These are phyloP conservation scores for Suillus variegatus DNA, from an alignment of 768 basidiomycete genomes.

Conservation along the genomic window DNA sequence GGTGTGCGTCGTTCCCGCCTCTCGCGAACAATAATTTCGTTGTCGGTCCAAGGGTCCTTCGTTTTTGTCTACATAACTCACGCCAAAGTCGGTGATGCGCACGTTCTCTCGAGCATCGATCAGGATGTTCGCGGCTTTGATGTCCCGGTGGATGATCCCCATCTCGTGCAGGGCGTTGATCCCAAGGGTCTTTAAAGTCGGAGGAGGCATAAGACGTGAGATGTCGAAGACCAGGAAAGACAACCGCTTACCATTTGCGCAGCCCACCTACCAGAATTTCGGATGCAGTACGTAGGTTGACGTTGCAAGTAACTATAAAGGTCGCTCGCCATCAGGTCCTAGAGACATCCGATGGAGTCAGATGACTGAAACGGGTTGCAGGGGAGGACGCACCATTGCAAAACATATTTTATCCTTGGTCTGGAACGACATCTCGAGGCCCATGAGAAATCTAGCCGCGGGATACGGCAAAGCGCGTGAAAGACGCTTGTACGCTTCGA, in stretches of 20 bases:
- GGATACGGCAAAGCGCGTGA: slow-evolving; percentile 21
- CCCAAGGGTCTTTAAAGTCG: slow-evolving; percentile 34
- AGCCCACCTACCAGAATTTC: slow-evolving; percentile 27
- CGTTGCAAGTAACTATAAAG: slow-evolving; percentile 30
- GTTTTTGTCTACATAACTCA: background rate
- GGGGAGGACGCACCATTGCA: slow-evolving; percentile 36
- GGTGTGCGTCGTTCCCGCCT: background rate
- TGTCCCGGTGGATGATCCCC: slow-evolving; percentile 67
- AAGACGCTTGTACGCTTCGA: slow-evolving; percentile 37
- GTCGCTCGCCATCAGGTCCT: slow-evolving; percentile 45
- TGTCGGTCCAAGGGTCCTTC: background rate
- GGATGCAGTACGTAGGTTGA: slow-evolving; percentile 15
- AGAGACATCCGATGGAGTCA: background rate
- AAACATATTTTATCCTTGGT: slow-evolving; percentile 33
- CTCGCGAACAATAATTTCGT: too few species aligned
- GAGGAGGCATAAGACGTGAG: background rate
- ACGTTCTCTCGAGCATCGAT: background rate
- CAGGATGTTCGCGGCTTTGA: slow-evolving; percentile 38
- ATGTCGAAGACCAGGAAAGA: slow-evolving; percentile 3
- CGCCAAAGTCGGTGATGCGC: background rate
- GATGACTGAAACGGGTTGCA: background rate
- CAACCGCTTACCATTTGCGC: slow-evolving; percentile 37
- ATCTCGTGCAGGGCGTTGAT: slow-evolving; percentile 49
- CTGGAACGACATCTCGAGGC: slow-evolving; percentile 38
- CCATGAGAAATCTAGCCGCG: slow-evolving; percentile 39